Evolutionary conservation across 306 rosid genomes (phyloP), one percentile per base, ranked within the genome.

Genomic region (Casuarina glauca): DNA sequence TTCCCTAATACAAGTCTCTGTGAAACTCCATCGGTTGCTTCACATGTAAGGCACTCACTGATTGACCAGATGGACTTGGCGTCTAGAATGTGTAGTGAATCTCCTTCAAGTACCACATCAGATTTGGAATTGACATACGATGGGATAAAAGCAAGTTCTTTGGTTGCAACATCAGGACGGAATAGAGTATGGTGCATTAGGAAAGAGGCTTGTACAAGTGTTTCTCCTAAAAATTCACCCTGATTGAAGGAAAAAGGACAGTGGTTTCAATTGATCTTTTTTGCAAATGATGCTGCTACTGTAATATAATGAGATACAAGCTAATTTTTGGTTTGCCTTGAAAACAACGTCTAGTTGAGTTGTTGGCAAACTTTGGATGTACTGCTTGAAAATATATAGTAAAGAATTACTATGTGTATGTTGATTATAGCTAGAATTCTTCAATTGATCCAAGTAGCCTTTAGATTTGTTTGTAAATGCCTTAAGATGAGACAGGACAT

Each of bases 121-220:
- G 88, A 86, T 72, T 50, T 60, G 43, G 82, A 84, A 73, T 51
- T 76, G 58, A 81, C 90, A 17, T 82, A 80, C 64, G 6, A 50
- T 46, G 84, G 85, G 15, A 78, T 82, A 44, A 90, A 83, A 88
- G 42, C 79, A 75, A 82, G 84, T 57, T 85, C 86, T 57, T 73
- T 82, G 62, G 78, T 76, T 0, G 74, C 86, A 70, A 93, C 94
- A 38, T 93, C 93, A 42, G 87, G 83, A 78, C 79, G 83, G 58
- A 78, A 91, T 71, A 74, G 79, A 44, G 76, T 78, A 6, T 87
- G 92, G 88, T 84, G 93, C 84, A 86, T 86, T 45, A 84, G 89
- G 32, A 78, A 72, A 77, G 97, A 91, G 85, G 91, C 84, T 74
- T 88, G 91, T 86, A 58, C 57, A 5, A 87, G 85, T 64, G 68